Evolutionary conservation across 140 eudicot genomes (phyloP).

Genomic region (Stevia rebaudiana): DNA sequence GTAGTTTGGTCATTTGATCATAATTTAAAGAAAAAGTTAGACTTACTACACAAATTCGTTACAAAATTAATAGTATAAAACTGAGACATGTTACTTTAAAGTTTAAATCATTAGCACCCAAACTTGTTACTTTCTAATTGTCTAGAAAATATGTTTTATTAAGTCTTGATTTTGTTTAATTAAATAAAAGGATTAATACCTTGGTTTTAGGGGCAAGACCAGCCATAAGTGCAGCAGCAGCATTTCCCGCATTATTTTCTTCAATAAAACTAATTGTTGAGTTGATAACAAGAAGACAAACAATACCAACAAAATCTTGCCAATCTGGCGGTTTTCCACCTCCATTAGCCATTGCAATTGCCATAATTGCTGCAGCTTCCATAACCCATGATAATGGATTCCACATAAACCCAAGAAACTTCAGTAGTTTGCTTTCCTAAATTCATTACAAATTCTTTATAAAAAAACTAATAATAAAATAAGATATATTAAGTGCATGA

Average conservation of each 20-base stretch:
- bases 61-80: too few relatives aligned
- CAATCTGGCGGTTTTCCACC: constrained; percentile 54
- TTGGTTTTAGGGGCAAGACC: constrained; percentile 51
- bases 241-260: constrained; percentile 54
- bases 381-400: constrained; percentile 57
- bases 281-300: constrained; percentile 45
- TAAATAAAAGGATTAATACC: too few relatives aligned
- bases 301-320: constrained; percentile 51
- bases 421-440: constrained; percentile 44
- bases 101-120: too few relatives aligned
- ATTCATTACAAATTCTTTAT: constrained; percentile 10
- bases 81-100: too few relatives aligned
- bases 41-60: too few relatives aligned
- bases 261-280: constrained; percentile 52
- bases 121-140: too few relatives aligned
- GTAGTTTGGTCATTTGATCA: too few relatives aligned
- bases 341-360: constrained; percentile 51
- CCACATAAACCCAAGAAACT: constrained; percentile 64
- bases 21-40: too few relatives aligned
- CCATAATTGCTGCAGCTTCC: constrained; percentile 60
- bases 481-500: neutral
- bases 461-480: too few relatives aligned
- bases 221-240: constrained; percentile 60
- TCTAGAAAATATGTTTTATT: too few relatives aligned
- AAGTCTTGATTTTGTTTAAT: too few relatives aligned